Conservation (phyloP, 2,329 filamentous ascomycete genomes). For the Cordyceps cateniannulata region DNA sequence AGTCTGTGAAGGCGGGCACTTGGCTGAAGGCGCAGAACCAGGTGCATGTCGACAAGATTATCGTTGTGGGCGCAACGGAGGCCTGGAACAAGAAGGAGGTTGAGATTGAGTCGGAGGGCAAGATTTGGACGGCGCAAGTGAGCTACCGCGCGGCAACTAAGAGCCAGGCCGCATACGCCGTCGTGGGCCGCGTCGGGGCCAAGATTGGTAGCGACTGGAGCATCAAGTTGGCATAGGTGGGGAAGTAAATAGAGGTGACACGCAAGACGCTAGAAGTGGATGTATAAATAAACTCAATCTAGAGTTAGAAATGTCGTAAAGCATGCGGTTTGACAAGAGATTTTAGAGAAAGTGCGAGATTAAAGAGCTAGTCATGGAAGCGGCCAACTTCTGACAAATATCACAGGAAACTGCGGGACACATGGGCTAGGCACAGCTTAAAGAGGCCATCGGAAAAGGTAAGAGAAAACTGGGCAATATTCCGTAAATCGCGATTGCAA, state of each 20-base stretch:
- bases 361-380: too few relatives aligned
- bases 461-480: too few relatives aligned
- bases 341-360: too few relatives aligned
- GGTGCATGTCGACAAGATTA: slow-evolving; percentile 75
- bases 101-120: slow-evolving; percentile 46
- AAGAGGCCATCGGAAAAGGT: too few relatives aligned
- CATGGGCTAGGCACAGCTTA: too few relatives aligned
- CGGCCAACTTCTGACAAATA: too few relatives aligned
- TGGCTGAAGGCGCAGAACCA: slow-evolving; percentile 75
- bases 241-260: not conserved
- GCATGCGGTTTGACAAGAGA: not conserved
- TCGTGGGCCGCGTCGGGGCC: slow-evolving; percentile 45
- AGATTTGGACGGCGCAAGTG: slow-evolving; percentile 51
- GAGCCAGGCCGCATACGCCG: slow-evolving; percentile 44
- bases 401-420: too few relatives aligned
- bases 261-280: not conserved
- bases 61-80: slow-evolving; percentile 72
- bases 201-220: slow-evolving; percentile 50
- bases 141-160: slow-evolving; percentile 48
- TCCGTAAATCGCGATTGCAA: too few relatives aligned
- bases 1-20: slow-evolving; percentile 52
- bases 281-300: slow-evolving; percentile 6
- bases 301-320: not conserved
- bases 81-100: slow-evolving; percentile 62
- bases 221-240: slow-evolving; percentile 26